phyloP scores from a whole-genome alignment of 2,329 filamentous ascomycete genomes.

The Hansfordia pulvinata region DNA sequence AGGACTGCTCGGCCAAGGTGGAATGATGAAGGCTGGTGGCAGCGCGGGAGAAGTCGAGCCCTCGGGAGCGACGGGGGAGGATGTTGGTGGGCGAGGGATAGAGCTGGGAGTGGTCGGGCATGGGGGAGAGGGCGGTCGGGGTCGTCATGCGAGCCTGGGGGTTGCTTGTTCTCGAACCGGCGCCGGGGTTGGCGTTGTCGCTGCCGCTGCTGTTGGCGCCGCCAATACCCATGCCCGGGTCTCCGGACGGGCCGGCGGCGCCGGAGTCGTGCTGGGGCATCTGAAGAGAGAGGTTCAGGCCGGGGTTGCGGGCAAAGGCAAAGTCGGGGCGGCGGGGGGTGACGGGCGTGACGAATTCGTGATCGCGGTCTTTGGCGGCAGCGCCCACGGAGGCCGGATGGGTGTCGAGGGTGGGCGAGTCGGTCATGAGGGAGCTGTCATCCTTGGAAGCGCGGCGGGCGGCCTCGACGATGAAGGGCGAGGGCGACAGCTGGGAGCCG shows the following conservation, averaged over 20 bases:
- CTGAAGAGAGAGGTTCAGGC: slow-evolving; percentile 54
- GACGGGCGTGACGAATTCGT: slow-evolving; percentile 29
- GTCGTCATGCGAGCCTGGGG: slow-evolving; percentile 25
- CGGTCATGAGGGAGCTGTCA: slow-evolving; percentile 41
- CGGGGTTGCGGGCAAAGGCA: slow-evolving; percentile 23
- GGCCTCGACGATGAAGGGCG: slow-evolving; percentile 41
- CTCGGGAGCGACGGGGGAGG: slow-evolving; percentile 75
- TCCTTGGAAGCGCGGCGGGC: slow-evolving; percentile 48
- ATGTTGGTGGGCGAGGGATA: slow-evolving; percentile 83
- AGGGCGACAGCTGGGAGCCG: slow-evolving; percentile 42
- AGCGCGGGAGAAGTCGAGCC: slow-evolving; percentile 84
- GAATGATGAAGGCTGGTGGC: slow-evolving; percentile 94
- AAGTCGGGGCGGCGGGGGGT: slow-evolving; percentile 62
- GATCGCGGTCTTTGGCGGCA: slow-evolving; percentile 15
- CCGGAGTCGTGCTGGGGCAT: slow-evolving; percentile 43
- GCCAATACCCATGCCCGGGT: no score
- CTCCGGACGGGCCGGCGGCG: slow-evolving; percentile 14
- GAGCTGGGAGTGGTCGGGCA: slow-evolving; percentile 70
- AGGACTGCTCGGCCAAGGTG: slow-evolving; percentile 76
- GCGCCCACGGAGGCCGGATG: no score
- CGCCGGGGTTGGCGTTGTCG: slow-evolving; percentile 14
- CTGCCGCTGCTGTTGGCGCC: slow-evolving; percentile 20
- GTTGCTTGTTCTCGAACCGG: no score
- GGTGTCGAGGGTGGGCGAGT: slow-evolving; percentile 18
- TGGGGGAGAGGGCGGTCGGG: slow-evolving; percentile 65